Percentiles rank a stretch among this genome's conserved stretches.
Evolutionary conservation across 2,329 filamentous ascomycete species (phyloP).

Genomic region (Diaporthe ampelina): DNA sequence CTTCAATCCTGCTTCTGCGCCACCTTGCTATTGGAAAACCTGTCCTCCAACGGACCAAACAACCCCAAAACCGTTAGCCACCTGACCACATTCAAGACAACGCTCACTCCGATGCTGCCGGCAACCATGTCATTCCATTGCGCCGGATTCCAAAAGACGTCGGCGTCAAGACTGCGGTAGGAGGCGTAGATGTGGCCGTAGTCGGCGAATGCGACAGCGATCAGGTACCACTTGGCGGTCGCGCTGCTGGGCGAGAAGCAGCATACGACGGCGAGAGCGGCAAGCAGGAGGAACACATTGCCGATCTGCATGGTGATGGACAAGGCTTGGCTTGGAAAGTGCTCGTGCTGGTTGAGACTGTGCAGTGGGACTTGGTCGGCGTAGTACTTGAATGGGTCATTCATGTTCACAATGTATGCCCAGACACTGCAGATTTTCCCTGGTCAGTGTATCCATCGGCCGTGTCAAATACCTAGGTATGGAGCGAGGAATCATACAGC

Average conservation of each 20-base stretch:
- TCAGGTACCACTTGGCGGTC: conserved; percentile 47
- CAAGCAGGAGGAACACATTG: conserved; percentile 52
- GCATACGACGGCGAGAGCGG: conserved; percentile 48
- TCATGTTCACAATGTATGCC: conserved; percentile 43
- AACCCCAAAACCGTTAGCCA: conserved; percentile 47
- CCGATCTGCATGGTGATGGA: conserved; percentile 47
- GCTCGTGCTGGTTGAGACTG: conserved; percentile 34
- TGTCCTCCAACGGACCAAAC: conserved; percentile 44
- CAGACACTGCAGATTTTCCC: conserved; percentile 31
- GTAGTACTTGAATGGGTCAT: conserved; percentile 48
- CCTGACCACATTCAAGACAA: conserved; percentile 48
- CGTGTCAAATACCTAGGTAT: too few species aligned
- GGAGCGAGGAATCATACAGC: conserved; percentile 6
- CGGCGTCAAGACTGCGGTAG: conserved; percentile 48
- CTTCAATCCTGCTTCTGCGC: conserved; percentile 21
- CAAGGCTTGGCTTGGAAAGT: conserved; percentile 44
- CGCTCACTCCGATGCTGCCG: conserved; percentile 48
- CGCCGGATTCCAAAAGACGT: conserved; percentile 45
- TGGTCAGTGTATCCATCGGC: neutral
- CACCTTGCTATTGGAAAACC: too few species aligned
- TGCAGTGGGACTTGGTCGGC: conserved; percentile 46
- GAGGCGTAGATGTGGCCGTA: conserved; percentile 52
- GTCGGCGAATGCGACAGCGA: conserved; percentile 50
- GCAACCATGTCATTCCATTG: conserved; percentile 50
- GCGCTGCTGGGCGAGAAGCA: conserved; percentile 48